Percentiles rank a stretch among this genome's conserved stretches.
Conservation (phyloP, 2,329 filamentous ascomycete genomes). For the Fusarium armeniacum region DNA sequence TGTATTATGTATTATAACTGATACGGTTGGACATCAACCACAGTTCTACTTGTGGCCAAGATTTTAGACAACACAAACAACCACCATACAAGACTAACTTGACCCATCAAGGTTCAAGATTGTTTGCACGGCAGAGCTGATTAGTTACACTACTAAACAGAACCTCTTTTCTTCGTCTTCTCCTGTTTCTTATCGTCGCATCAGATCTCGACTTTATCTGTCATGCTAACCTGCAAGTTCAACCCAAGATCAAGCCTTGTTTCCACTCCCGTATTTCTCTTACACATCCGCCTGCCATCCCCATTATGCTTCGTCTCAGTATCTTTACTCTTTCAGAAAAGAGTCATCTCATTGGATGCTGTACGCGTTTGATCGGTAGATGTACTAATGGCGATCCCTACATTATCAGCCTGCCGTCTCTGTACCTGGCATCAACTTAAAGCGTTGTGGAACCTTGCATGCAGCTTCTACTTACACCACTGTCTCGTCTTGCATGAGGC, state of each 20-base stretch:
- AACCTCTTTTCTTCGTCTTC: constrained; percentile 12
- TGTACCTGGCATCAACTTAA: constrained; percentile 21
- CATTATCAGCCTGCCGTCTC: constrained; percentile 11
- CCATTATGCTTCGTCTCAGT: constrained; percentile 43
- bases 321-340: constrained; percentile 5
- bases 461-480: constrained; percentile 29
- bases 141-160: not conserved
- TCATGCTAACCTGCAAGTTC: constrained; percentile 12
- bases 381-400: constrained; percentile 7
- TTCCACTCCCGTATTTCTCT: constrained; percentile 27
- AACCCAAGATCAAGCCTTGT: constrained; percentile 16
- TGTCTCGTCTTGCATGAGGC: constrained; percentile 40
- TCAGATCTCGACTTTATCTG: constrained; percentile 27
- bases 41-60: not conserved
- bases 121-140: not conserved
- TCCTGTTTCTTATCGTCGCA: constrained; percentile 11
- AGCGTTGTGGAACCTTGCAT: constrained; percentile 18
- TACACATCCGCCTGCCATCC: constrained; percentile 30
- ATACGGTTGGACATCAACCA: not conserved
- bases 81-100: not conserved
- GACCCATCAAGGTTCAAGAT: constrained; percentile 12
- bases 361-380: constrained; percentile 32
- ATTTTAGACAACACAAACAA: not conserved
- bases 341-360: constrained; percentile 22
- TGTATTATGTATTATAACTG: not conserved